Percentiles rank a stretch among this genome's conserved stretches.
These are phyloP conservation scores for Chenopodium berlandieri DNA, from an alignment of 148 eudicot species.

Conservation along the genomic window DNA sequence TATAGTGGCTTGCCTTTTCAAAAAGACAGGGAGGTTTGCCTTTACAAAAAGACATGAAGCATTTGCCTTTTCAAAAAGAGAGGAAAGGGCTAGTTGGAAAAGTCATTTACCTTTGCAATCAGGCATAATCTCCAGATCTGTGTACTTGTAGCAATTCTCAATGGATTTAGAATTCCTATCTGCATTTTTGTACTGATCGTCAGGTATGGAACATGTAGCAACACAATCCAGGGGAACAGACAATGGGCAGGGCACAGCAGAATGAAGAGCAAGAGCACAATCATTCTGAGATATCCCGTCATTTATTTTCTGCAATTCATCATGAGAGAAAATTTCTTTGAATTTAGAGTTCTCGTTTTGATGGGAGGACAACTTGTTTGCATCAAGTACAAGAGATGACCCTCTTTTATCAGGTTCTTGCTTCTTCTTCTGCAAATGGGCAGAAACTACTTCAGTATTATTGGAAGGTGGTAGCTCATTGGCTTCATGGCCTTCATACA, in stretches of 20 bases:
- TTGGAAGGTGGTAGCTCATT: slow-evolving; percentile 26
- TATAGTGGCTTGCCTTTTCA: too few species aligned
- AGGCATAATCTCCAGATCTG: slow-evolving; percentile 22
- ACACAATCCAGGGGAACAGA: slow-evolving; percentile 2
- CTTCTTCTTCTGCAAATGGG: slow-evolving; percentile 16
- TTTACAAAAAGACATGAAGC: not conserved
- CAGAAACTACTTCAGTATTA: slow-evolving; percentile 29
- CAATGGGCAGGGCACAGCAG: slow-evolving; percentile 26
- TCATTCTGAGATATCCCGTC: slow-evolving; percentile 24
- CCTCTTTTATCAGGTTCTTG: slow-evolving; percentile 11
- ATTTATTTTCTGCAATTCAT: slow-evolving; percentile 8
- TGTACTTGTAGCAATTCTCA: slow-evolving; percentile 27
- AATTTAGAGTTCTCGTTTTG: slow-evolving; percentile 24
- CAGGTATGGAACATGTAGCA: slow-evolving; percentile 1
- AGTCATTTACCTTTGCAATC: slow-evolving; percentile 37
- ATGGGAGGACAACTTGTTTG: slow-evolving; percentile 15
- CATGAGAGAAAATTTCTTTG: slow-evolving; percentile 13
- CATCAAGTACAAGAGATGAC: slow-evolving; percentile 18
- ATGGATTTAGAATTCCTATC: slow-evolving; percentile 18
- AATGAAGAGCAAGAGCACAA: slow-evolving; percentile 27
- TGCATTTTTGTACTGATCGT: slow-evolving; percentile 18
- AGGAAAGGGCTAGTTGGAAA: not conserved
- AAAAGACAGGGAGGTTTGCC: not conserved
- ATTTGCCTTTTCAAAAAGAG: not conserved
- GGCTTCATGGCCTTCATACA: slow-evolving; percentile 18